These are phyloP conservation scores for Trichoderma sp. DNA, from an alignment of 2,329 filamentous ascomycete species.

Conservation along the genomic window DNA sequence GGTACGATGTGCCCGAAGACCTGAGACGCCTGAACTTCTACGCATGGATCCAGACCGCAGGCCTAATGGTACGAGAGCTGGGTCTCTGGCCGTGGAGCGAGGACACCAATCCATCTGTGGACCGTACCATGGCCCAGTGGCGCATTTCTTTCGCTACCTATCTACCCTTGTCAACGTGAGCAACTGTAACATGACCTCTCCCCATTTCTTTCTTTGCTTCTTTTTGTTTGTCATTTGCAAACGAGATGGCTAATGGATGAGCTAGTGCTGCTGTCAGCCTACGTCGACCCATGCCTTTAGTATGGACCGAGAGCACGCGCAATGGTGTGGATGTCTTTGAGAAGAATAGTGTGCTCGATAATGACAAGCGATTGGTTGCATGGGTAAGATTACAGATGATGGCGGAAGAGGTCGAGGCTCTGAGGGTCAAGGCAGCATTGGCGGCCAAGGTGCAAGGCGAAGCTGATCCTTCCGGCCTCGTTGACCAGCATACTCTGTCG, in stretches of 20 bases:
- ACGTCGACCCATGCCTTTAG: background rate
- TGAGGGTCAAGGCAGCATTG: background rate
- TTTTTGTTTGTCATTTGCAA: background rate
- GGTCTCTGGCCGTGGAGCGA: constrained; percentile 5
- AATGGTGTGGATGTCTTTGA: background rate
- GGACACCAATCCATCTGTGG: background rate
- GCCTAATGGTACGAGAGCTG: background rate
- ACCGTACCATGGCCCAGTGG: background rate
- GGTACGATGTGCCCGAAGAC: background rate
- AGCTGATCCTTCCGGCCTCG: background rate
- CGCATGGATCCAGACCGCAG: background rate
- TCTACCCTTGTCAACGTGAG: background rate
- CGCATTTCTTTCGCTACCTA: background rate
- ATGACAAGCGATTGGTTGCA: background rate
- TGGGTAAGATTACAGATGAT: constrained; percentile 1
- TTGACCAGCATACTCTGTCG: background rate
- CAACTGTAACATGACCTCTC: background rate
- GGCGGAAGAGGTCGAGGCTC: background rate
- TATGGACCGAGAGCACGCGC: background rate
- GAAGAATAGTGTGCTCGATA: background rate
- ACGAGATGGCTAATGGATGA: background rate
- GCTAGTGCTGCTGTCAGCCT: background rate
- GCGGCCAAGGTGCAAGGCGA: background rate
- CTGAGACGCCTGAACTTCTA: background rate
- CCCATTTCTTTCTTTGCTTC: background rate